phyloP scores from a whole-genome alignment of 371 early-diverging fungal genomes.

The Mortierella sp. region DNA sequence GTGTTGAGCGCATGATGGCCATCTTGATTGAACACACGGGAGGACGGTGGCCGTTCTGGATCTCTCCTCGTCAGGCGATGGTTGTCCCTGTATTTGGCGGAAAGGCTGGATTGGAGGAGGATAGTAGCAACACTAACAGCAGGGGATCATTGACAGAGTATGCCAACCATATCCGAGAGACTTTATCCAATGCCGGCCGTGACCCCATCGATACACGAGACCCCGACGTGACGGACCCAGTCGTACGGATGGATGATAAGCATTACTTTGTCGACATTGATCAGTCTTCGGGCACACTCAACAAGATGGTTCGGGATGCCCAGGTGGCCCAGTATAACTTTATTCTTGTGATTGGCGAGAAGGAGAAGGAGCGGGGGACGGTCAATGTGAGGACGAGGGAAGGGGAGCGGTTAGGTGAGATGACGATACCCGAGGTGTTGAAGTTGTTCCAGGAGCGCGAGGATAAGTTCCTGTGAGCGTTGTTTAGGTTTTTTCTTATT shows the following conservation, averaged over 20 bases:
- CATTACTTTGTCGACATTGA: constrained; percentile 88
- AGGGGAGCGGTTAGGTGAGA: constrained; percentile 60
- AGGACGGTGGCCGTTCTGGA: constrained; percentile 99
- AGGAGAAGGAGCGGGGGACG: constrained; percentile 86
- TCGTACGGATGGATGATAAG: constrained; percentile 53
- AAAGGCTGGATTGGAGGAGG: constrained; percentile 61
- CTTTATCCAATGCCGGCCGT: constrained; percentile 45
- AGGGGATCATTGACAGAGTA: constrained; percentile 26
- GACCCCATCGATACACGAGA: not conserved
- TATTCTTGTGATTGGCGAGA: constrained; percentile 95
- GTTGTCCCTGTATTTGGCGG: constrained; percentile 87
- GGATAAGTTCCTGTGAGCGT: constrained; percentile 36
- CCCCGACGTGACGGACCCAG: constrained; percentile 15
- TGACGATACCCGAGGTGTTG: constrained; percentile 45
- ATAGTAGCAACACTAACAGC: not conserved
- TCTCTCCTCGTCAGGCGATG: constrained; percentile 96
- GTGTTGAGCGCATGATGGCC: constrained; percentile 96
- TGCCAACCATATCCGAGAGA: constrained; percentile 37
- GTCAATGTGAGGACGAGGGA: constrained; percentile 91
- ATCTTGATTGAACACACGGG: constrained; percentile 93
- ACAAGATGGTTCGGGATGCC: constrained; percentile 98
- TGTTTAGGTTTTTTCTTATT: not conserved
- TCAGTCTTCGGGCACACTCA: constrained; percentile 85
- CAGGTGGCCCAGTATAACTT: constrained; percentile 93
- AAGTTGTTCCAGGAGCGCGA: constrained; percentile 46